These are phyloP conservation scores for Ceriops tagal DNA, from an alignment of 345 rosid species.

Conservation along the genomic window DNA sequence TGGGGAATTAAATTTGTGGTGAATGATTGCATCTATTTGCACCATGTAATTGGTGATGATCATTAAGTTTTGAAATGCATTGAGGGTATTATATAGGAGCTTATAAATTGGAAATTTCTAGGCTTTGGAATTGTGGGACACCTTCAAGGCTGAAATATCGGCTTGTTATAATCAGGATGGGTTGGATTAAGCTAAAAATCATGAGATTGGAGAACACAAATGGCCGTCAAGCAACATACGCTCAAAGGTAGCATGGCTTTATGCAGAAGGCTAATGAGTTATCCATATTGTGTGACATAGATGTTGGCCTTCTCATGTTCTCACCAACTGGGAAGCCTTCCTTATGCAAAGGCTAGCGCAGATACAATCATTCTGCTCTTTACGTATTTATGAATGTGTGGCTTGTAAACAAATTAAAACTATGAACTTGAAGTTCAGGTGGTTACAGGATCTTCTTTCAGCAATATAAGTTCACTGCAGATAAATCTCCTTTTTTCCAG, in stretches of 20 bases:
- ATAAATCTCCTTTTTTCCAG: no score
- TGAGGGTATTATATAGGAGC: neutral
- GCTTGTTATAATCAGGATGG: constrained; percentile 50
- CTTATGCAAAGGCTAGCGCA: constrained; percentile 47
- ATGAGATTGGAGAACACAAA: constrained; percentile 59
- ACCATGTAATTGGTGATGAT: neutral
- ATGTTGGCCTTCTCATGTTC: constrained; percentile 73
- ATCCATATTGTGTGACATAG: constrained; percentile 66
- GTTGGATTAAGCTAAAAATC: constrained; percentile 75
- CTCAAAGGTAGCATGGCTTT: constrained; percentile 70
- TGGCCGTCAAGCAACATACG: constrained; percentile 69
- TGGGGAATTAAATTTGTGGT: neutral
- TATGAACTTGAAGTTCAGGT: no score
- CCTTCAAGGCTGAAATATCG: neutral
- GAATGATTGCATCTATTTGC: neutral
- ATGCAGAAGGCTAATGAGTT: constrained; percentile 75
- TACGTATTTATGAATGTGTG: neutral
- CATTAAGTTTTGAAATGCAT: neutral
- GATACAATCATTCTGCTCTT: constrained; percentile 31
- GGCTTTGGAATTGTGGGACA: neutral
- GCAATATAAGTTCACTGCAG: no score
- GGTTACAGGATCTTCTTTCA: no score
- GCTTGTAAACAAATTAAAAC: neutral
- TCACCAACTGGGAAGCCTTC: constrained; percentile 71
- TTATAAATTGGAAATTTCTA: neutral